Percentiles rank a stretch among this genome's conserved stretches.
Conservation (phyloP, 306 rosid genomes). For the Prosopis cineraria region DNA sequence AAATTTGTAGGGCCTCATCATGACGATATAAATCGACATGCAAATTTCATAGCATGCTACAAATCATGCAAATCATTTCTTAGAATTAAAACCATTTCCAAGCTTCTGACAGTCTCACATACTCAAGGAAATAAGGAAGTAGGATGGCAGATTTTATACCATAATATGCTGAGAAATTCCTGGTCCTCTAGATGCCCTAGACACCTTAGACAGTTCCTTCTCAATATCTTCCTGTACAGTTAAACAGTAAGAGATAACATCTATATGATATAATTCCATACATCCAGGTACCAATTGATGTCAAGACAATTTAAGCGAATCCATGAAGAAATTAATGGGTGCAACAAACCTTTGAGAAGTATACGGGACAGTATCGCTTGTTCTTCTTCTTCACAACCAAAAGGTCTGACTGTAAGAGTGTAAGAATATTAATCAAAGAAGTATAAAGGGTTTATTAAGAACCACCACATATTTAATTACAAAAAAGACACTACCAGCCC, state of each 20-base stretch:
- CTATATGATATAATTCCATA: slow-evolving; percentile 2
- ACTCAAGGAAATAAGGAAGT: slow-evolving; percentile 19
- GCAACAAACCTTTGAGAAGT: slow-evolving; percentile 82
- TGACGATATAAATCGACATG: background rate
- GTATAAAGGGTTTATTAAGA: background rate
- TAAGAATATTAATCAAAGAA: slow-evolving; percentile 27
- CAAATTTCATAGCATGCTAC: background rate
- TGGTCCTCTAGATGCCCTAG: slow-evolving; percentile 66
- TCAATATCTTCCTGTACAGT: slow-evolving; percentile 86
- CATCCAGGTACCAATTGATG: slow-evolving; percentile 3
- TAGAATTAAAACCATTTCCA: slow-evolving; percentile 18
- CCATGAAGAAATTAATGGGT: slow-evolving; percentile 21
- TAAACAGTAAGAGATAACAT: slow-evolving; percentile 29
- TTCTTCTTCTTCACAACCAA: slow-evolving; percentile 87
- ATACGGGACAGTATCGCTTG: slow-evolving; percentile 92
- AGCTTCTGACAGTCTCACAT: slow-evolving; percentile 18
- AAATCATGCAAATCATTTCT: background rate
- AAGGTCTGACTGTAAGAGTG: slow-evolving; percentile 79
- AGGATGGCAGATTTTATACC: slow-evolving; percentile 47
- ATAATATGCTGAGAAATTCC: slow-evolving; percentile 75
- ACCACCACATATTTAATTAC: background rate
- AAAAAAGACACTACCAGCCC: background rate
- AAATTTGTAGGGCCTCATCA: background rate
- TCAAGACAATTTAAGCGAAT: slow-evolving; percentile 25
- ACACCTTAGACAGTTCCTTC: slow-evolving; percentile 71